Evolutionary conservation across 192 early-diverging fungal genomes (phyloP).

Genomic region (Helicostylum pulchrum): DNA sequence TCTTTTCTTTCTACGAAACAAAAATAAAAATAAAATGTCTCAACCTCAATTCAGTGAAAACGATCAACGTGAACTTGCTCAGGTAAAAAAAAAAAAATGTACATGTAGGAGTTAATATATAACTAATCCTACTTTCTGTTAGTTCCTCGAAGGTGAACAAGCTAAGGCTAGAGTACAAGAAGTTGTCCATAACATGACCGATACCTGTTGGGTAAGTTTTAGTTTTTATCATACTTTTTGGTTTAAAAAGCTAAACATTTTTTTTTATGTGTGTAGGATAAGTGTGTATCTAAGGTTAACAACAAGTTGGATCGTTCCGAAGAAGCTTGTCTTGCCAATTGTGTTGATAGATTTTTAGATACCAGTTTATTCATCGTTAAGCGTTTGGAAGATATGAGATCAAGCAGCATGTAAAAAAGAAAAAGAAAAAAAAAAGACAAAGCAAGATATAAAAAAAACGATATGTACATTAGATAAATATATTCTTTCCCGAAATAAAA

Average conservation of each 20-base stretch:
- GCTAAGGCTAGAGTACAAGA: slow-evolving; percentile 43
- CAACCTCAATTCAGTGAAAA: slow-evolving; percentile 38
- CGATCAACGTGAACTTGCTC: slow-evolving; percentile 41
- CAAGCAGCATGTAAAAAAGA: too few species aligned
- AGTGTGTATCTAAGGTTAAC: slow-evolving; percentile 38
- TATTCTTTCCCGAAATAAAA: too few species aligned
- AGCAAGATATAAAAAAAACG: too few species aligned
- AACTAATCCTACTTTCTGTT: background rate
- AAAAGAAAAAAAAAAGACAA: too few species aligned
- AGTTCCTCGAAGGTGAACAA: slow-evolving; percentile 40
- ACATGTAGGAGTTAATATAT: background rate
- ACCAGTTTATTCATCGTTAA: slow-evolving; percentile 58
- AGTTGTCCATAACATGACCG: slow-evolving; percentile 43
- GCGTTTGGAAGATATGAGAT: slow-evolving; percentile 44
- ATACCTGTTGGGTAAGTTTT: slow-evolving; percentile 51
- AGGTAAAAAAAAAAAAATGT: slow-evolving; percentile 14
- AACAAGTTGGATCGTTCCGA: slow-evolving; percentile 54
- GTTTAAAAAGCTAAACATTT: background rate
- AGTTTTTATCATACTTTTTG: background rate
- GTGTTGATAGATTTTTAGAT: slow-evolving; percentile 70
- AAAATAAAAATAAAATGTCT: slow-evolving; percentile 20
- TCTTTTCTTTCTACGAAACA: background rate
- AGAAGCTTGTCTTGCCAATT: slow-evolving; percentile 62
- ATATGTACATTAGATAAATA: too few species aligned
- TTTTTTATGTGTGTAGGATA: slow-evolving; percentile 22